Evolutionary conservation across 805 yeast genomes (phyloP).

Genomic region (Sugiyamaella marilandica): DNA sequence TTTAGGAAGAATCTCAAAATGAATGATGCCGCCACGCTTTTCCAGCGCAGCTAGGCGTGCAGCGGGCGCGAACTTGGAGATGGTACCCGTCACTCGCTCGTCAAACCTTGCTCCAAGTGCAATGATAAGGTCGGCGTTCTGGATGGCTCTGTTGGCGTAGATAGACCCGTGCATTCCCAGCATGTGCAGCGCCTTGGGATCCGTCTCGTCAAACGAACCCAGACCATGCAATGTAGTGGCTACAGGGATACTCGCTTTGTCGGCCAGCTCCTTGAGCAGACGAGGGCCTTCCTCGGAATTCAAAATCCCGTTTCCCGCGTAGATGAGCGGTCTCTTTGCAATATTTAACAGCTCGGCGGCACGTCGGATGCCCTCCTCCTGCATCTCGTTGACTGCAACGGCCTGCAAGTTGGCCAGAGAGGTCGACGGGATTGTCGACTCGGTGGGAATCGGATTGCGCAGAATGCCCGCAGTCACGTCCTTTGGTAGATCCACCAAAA

Average conservation of each 20-base stretch:
- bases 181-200: slow-evolving; percentile 88
- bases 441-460: slow-evolving; percentile 82
- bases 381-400: slow-evolving; percentile 67
- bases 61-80: slow-evolving; percentile 86
- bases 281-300: slow-evolving; percentile 76
- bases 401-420: slow-evolving; percentile 68
- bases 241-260: slow-evolving; percentile 89
- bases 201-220: slow-evolving; percentile 91
- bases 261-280: slow-evolving; percentile 75
- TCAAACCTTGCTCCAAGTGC: slow-evolving; percentile 98
- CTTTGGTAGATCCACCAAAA: slow-evolving; percentile 93
- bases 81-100: slow-evolving; percentile 91
- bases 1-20: slow-evolving; percentile 93
- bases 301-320: slow-evolving; percentile 88
- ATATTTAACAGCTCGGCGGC: slow-evolving; percentile 73
- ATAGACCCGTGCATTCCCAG: slow-evolving; percentile 98
- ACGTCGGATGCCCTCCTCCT: slow-evolving; percentile 64
- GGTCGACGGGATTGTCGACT: slow-evolving; percentile 58
- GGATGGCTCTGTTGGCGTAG: slow-evolving; percentile 91
- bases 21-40: slow-evolving; percentile 91
- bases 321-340: slow-evolving; percentile 84
- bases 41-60: slow-evolving; percentile 87
- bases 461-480: slow-evolving; percentile 94
- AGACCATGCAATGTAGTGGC: slow-evolving; percentile 92
- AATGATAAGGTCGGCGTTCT: slow-evolving; percentile 84